Conservation (phyloP, 176 grass and related monocot genomes). For the Pontederia paniculata region DNA sequence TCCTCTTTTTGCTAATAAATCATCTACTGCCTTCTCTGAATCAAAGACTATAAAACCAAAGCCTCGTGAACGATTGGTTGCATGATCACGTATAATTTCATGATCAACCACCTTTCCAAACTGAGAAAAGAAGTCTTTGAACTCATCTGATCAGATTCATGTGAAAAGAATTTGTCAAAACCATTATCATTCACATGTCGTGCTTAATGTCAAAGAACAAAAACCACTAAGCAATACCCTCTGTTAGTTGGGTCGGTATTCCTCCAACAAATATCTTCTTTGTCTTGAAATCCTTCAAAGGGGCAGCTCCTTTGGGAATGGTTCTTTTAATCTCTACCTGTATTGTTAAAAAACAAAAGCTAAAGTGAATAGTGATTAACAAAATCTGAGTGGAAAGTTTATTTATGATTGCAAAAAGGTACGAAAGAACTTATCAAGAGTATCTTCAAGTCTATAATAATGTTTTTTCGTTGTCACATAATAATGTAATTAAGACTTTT, state of each 20-base stretch:
- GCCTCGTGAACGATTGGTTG: slow-evolving; percentile 57
- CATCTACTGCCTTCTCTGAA: slow-evolving; percentile 80
- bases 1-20: slow-evolving; percentile 82
- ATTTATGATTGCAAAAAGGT: not conserved
- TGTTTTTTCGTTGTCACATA: not conserved
- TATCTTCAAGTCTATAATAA: not conserved
- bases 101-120: slow-evolving; percentile 72
- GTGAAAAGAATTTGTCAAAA: not conserved
- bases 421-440: not conserved
- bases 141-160: slow-evolving; percentile 56
- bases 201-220: not conserved
- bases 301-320: slow-evolving; percentile 79
- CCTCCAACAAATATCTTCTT: slow-evolving; percentile 91
- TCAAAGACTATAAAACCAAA: slow-evolving; percentile 94
- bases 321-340: slow-evolving; percentile 97
- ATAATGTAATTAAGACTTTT: too few species aligned
- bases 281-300: slow-evolving; percentile 83
- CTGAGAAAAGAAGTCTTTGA: slow-evolving; percentile 70
- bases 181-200: not conserved
- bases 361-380: not conserved
- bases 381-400: not conserved
- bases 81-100: slow-evolving; percentile 80
- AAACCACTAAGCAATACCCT: slow-evolving; percentile 29
- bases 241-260: slow-evolving; percentile 49
- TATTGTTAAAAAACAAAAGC: not conserved